Evolutionary conservation across 768 basidiomycete genomes (phyloP).

Genomic region (Boletales sp.): DNA sequence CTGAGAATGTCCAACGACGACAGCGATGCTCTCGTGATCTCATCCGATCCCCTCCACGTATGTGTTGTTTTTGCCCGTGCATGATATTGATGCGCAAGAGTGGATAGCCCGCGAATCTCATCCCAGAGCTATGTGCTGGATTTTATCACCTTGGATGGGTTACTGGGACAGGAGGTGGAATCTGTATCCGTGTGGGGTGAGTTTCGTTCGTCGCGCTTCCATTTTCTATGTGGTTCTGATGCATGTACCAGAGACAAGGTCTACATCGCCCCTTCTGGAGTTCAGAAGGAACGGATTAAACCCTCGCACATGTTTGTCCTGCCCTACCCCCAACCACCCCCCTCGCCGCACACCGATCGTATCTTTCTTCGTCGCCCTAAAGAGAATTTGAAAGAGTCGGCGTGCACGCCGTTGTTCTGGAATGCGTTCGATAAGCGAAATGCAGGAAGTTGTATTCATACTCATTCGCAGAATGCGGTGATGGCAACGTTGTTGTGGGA

Average conservation of each 20-base stretch:
- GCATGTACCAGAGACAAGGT: conserved; percentile 58
- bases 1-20: conserved; percentile 19
- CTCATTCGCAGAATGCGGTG: conserved; percentile 87
- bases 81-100: background rate
- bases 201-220: conserved; percentile 14
- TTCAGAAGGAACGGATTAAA: conserved; percentile 86
- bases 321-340: conserved; percentile 61
- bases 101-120: conserved; percentile 82
- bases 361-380: conserved; percentile 75
- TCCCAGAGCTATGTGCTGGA: conserved; percentile 76
- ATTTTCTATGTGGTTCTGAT: background rate
- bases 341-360: conserved; percentile 63
- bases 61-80: conserved; percentile 8
- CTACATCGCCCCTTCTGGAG: conserved; percentile 84
- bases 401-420: conserved; percentile 91
- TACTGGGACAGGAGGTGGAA: conserved; percentile 83
- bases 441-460: conserved; percentile 87
- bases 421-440: conserved; percentile 78
- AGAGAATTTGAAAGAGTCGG: conserved; percentile 73
- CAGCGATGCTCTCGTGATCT: conserved; percentile 52
- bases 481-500: conserved; percentile 82
- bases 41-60: conserved; percentile 62
- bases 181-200: conserved; percentile 68
- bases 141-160: conserved; percentile 93
- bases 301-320: conserved; percentile 86